Evolutionary conservation across 176 grass and related monocot species (phyloP).

Genomic region (Cenchrus americanus): DNA sequence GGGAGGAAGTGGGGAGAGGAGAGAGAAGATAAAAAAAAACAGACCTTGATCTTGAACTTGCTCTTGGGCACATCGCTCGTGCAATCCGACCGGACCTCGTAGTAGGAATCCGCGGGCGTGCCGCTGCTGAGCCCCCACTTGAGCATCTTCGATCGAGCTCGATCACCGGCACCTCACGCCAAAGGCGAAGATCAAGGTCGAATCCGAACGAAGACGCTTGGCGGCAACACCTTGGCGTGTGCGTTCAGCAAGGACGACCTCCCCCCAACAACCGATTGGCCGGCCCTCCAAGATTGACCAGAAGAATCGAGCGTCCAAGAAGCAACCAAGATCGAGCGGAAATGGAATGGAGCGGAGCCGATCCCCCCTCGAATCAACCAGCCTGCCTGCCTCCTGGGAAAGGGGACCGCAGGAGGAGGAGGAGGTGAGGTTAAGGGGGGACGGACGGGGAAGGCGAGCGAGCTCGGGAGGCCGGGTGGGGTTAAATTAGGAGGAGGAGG

Average conservation of each 20-base stretch:
- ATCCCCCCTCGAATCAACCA: conserved; percentile 50
- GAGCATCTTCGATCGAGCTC: conserved; percentile 38
- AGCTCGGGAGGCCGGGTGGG: conserved; percentile 32
- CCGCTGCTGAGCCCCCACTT: conserved; percentile 78
- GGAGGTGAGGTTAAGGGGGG: conserved; percentile 45
- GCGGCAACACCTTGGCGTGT: background rate
- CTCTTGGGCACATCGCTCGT: conserved; percentile 82
- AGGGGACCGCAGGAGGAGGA: conserved; percentile 44
- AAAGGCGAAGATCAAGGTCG: background rate
- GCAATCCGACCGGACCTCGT: conserved; percentile 81
- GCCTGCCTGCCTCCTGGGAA: conserved; percentile 42
- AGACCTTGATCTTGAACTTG: conserved; percentile 99
- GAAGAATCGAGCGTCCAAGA: background rate
- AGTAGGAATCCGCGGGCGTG: conserved; percentile 85
- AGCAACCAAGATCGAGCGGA: background rate
- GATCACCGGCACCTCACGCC: conserved; percentile 26
- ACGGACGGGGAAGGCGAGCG: conserved; percentile 25
- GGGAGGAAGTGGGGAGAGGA: background rate
- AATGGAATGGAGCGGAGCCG: conserved; percentile 34
- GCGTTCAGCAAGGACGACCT: background rate
- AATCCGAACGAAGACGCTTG: conserved; percentile 19
- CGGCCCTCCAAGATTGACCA: conserved; percentile 7
- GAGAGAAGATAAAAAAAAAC: too few relatives aligned
- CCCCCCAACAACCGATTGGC: conserved; percentile 19
- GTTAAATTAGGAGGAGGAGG: conserved; percentile 50